A percentile compares a stretch with the other conserved stretches of the same genome.
These are phyloP conservation scores for Paracoccidioides brasiliensis DNA, from an alignment of 2,329 filamentous ascomycete species.

Conservation along the genomic window DNA sequence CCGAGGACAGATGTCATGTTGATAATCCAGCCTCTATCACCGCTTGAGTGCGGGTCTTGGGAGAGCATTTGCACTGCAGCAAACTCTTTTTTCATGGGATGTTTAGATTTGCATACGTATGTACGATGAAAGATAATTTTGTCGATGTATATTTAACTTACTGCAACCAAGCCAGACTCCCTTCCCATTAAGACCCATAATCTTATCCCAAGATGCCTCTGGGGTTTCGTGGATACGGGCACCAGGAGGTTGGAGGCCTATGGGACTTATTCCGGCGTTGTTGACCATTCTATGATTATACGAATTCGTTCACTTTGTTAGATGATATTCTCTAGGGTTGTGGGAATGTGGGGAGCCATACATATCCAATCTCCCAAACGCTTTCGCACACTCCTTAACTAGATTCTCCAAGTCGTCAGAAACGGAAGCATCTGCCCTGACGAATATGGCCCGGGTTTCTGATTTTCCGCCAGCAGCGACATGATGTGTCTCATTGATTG, in stretches of 20 bases:
- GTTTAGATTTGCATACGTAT: not conserved
- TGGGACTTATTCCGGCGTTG: conserved; percentile 36
- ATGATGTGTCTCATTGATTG: conserved; percentile 8
- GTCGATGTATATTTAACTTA: conserved; percentile 1
- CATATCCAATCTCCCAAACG: conserved; percentile 34
- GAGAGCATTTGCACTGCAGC: conserved; percentile 27
- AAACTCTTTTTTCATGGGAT: conserved; percentile 15
- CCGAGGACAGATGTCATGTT: conserved; percentile 23
- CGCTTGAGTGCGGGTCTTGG: conserved; percentile 22
- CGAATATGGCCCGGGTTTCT: conserved; percentile 22
- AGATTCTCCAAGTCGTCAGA: conserved; percentile 25
- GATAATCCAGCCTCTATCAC: conserved; percentile 26
- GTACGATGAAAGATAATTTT: not conserved
- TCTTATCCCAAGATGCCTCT: conserved; percentile 35
- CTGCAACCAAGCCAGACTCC: conserved; percentile 32
- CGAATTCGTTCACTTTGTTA: not conserved
- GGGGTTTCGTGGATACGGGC: conserved; percentile 34
- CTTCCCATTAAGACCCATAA: conserved; percentile 26
- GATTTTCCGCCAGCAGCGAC: conserved; percentile 20
- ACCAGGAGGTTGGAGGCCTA: conserved; percentile 7
- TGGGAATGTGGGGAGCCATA: conserved; percentile 14
- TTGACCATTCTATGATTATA: conserved; percentile 30
- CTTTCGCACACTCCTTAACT: conserved; percentile 23
- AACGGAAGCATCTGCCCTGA: conserved; percentile 33
- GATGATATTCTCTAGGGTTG: not conserved